Conservation (phyloP, 768 basidiomycete species). For the Hypsizygus marmoreus region DNA sequence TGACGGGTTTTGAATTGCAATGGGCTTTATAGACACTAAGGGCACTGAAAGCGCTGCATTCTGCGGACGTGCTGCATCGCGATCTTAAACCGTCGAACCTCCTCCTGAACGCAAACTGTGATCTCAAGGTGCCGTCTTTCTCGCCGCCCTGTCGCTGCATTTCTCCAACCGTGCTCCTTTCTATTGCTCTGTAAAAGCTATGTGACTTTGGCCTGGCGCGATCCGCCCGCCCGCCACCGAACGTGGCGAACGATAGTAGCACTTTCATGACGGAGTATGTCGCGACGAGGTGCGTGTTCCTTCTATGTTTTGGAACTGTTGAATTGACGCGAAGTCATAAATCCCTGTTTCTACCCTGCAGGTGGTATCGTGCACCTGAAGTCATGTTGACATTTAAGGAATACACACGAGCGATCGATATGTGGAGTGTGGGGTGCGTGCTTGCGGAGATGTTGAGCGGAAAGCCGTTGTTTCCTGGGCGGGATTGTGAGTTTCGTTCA, state of each 20-base stretch:
- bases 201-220: constrained; percentile 90
- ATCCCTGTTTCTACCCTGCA: constrained; percentile 21
- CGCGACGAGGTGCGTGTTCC: constrained; percentile 69
- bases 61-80: constrained; percentile 91
- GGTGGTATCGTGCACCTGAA: constrained; percentile 98
- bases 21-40: constrained; percentile 67
- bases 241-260: constrained; percentile 72
- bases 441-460: constrained; percentile 91
- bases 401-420: constrained; percentile 86
- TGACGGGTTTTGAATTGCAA: no score
- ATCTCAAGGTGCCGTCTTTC: constrained; percentile 69
- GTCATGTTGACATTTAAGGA: constrained; percentile 98
- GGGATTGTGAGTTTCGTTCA: constrained; percentile 66
- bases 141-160: constrained; percentile 1
- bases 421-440: constrained; percentile 88
- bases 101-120: constrained; percentile 94
- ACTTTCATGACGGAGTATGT: constrained; percentile 95
- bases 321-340: not conserved
- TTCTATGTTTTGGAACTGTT: constrained; percentile 4
- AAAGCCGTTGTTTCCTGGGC: constrained; percentile 93
- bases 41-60: constrained; percentile 92
- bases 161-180: no score
- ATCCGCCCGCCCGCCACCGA: constrained; percentile 72
- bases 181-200: constrained; percentile 45
- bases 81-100: constrained; percentile 97